These are phyloP conservation scores for Boletus rubescentipes DNA, from an alignment of 768 basidiomycete genomes.

Conservation along the genomic window DNA sequence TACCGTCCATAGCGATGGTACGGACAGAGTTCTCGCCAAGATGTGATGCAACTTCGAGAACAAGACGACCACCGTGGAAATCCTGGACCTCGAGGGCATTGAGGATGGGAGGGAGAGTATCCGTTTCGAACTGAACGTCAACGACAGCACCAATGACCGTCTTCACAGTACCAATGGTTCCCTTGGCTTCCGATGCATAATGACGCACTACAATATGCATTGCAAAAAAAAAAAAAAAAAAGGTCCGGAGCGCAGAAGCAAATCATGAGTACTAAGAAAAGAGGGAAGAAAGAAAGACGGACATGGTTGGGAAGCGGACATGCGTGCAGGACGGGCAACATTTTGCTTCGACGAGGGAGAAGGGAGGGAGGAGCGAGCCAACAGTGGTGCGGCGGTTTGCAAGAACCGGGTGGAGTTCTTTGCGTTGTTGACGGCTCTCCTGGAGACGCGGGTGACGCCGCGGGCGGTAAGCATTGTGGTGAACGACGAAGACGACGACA, in stretches of 20 bases:
- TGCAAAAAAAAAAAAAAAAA: no score
- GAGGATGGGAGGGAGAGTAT: conserved; percentile 89
- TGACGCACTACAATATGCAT: conserved; percentile 56
- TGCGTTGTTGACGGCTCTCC: conserved; percentile 74
- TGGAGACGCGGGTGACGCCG: conserved; percentile 84
- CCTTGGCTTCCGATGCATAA: conserved; percentile 89
- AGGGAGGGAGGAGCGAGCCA: conserved; percentile 52
- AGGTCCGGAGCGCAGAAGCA: background rate
- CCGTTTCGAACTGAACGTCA: conserved; percentile 97
- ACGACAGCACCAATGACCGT: conserved; percentile 99
- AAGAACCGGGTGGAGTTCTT: conserved; percentile 80
- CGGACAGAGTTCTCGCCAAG: conserved; percentile 99
- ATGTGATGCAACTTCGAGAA: conserved; percentile 98
- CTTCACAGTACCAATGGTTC: conserved; percentile 78
- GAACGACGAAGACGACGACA: conserved; percentile 32
- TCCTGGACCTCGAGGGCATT: conserved; percentile 98
- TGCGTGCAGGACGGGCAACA: conserved; percentile 47
- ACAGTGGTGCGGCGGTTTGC: conserved; percentile 64
- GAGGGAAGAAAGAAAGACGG: conserved; percentile 25
- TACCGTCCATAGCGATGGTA: conserved; percentile 99
- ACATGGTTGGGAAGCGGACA: conserved; percentile 55
- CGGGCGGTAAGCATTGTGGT: conserved; percentile 81
- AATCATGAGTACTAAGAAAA: background rate
- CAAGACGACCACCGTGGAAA: conserved; percentile 93
- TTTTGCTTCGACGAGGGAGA: conserved; percentile 45